These are phyloP conservation scores for Saprolegnia diclina DNA, from an alignment of 352 stramenopile genomes.

Conservation along the genomic window DNA sequence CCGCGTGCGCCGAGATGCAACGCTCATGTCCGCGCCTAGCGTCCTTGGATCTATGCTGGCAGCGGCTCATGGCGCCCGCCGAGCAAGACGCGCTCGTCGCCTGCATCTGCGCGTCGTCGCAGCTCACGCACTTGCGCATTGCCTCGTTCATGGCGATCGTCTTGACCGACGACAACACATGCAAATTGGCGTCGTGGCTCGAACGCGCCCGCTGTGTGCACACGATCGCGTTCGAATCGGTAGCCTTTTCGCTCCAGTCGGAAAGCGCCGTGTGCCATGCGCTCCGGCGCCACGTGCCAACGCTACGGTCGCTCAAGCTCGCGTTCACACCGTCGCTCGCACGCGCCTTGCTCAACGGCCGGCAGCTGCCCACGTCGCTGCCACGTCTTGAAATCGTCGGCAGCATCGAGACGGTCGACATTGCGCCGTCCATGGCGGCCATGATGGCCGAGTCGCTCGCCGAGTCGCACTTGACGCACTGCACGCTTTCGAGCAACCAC, in stretches of 20 bases:
- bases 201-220: not conserved
- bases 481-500: slow-evolving; percentile 9
- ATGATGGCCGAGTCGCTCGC: slow-evolving; percentile 12
- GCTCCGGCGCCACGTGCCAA: not conserved
- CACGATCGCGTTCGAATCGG: not conserved
- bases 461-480: slow-evolving; percentile 7
- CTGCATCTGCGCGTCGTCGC: not conserved
- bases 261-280: slow-evolving; percentile 2
- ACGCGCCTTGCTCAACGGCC: not conserved
- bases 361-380: not conserved
- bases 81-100: not conserved
- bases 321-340: slow-evolving; percentile 8
- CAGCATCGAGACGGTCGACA: slow-evolving; percentile 6
- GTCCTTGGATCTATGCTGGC: slow-evolving; percentile 2
- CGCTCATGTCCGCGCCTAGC: not conserved
- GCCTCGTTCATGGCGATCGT: slow-evolving; percentile 10
- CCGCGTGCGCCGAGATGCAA: not conserved
- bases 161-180: slow-evolving; percentile 1
- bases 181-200: not conserved
- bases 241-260: slow-evolving; percentile 3
- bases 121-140: not conserved
- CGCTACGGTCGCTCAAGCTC: not conserved
- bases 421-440: slow-evolving; percentile 12
- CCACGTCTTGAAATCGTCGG: not conserved
- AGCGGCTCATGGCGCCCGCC: not conserved